Percentiles rank a stretch among this genome's conserved stretches.
Evolutionary conservation across 148 eudicot species (phyloP).

Genomic region (Arctostaphylos glauca): DNA sequence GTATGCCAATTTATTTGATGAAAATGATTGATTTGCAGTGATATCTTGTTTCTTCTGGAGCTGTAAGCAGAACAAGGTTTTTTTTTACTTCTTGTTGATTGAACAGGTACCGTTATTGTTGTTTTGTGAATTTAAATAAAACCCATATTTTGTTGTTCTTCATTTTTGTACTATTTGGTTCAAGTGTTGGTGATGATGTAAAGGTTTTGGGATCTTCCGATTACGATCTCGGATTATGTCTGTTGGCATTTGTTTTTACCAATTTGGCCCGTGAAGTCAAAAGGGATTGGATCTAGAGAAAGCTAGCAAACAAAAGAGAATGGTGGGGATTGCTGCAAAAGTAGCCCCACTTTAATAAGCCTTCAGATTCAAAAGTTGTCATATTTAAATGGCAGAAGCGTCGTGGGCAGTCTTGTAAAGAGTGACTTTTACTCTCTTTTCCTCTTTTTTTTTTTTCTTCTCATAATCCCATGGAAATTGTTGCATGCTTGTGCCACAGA

Average conservation of each 20-base stretch:
- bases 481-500: neutral
- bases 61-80: neutral
- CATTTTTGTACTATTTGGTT: neutral
- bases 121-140: neutral
- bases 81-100: neutral
- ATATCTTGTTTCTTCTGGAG: constrained; percentile 7
- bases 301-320: constrained; percentile 11
- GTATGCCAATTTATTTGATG: neutral
- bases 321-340: constrained; percentile 19
- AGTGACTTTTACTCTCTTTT: neutral
- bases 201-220: constrained; percentile 12
- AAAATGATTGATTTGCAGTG: constrained; percentile 13
- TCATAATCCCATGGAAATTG: neutral
- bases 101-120: constrained; percentile 10
- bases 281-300: constrained; percentile 7
- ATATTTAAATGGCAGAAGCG: neutral
- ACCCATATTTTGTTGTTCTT: neutral
- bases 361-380: neutral
- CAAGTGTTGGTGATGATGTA: constrained; percentile 10
- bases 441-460: neutral
- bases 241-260: neutral
- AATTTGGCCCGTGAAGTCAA: neutral
- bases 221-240: neutral
- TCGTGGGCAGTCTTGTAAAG: constrained; percentile 7
- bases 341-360: constrained; percentile 16